Percentiles rank a stretch among this genome's conserved stretches.
phyloP scores from a whole-genome alignment of 352 stramenopile species.

The Phytophthora citricola region DNA sequence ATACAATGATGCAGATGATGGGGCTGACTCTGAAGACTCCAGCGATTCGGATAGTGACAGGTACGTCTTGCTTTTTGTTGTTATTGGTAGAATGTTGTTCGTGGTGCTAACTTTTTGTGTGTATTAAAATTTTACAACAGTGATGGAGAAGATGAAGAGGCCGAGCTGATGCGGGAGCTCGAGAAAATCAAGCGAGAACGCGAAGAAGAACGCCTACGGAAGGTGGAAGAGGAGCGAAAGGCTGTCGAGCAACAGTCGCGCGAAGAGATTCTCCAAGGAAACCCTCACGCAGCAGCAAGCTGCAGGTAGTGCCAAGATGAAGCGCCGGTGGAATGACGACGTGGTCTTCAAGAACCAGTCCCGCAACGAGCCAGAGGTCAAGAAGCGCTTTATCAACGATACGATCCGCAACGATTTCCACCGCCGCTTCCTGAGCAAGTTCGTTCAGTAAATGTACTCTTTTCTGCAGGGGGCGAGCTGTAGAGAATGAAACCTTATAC shows the following conservation, averaged over 20 bases:
- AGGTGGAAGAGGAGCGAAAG: constrained; percentile 88
- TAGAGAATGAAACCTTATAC: constrained; percentile 29
- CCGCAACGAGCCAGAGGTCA: constrained; percentile 93
- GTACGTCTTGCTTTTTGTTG: constrained; percentile 19
- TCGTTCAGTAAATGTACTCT: constrained; percentile 69
- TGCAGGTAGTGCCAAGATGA: constrained; percentile 77
- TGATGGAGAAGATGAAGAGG: constrained; percentile 97
- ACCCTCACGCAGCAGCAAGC: constrained; percentile 84
- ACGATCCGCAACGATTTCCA: constrained; percentile 99
- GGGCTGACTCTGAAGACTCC: constrained; percentile 64
- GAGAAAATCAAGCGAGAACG: constrained; percentile 98
- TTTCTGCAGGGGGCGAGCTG: neutral
- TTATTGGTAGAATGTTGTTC: neutral
- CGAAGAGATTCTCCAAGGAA: constrained; percentile 94
- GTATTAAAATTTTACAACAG: constrained; percentile 23
- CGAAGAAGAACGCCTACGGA: constrained; percentile 91
- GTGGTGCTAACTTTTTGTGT: neutral
- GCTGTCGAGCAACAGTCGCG: constrained; percentile 82
- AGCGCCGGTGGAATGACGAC: constrained; percentile 99
- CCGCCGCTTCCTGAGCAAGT: constrained; percentile 98
- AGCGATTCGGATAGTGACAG: constrained; percentile 84
- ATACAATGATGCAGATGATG: constrained; percentile 92
- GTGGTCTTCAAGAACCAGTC: constrained; percentile 99
- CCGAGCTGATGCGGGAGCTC: constrained; percentile 96
- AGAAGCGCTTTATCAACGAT: constrained; percentile 99